Conservation (phyloP, 306 rosid genomes). For the Parietaria judaica region DNA sequence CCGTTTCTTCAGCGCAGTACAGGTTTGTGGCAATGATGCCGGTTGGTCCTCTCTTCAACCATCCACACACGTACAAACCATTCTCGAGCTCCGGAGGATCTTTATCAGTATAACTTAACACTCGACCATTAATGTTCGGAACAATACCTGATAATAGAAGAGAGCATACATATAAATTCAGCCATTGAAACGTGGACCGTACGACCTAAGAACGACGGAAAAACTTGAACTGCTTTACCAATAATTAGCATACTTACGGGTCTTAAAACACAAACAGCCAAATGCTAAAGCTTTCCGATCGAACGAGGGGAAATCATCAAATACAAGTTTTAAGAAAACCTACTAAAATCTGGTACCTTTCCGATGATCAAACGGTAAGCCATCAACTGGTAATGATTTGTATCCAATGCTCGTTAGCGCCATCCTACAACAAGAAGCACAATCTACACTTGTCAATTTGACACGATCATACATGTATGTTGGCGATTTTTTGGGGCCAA, state of each 20-base stretch:
- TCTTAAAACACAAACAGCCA: conserved; percentile 2
- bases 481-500: no score
- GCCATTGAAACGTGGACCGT: neutral
- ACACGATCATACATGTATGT: no score
- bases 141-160: conserved; percentile 44
- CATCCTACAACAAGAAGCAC: conserved; percentile 44
- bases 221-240: no score
- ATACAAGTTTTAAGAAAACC: neutral
- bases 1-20: conserved; percentile 86
- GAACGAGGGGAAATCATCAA: neutral
- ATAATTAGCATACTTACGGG: no score
- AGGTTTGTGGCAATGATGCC: conserved; percentile 91
- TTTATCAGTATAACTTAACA: conserved; percentile 36
- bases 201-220: no score
- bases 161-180: neutral
- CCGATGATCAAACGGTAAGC: conserved; percentile 69
- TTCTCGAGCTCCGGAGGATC: conserved; percentile 42
- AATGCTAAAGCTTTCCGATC: neutral
- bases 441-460: neutral
- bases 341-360: conserved; percentile 40
- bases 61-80: conserved; percentile 86
- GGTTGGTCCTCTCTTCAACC: conserved; percentile 99
- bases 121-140: conserved; percentile 76
- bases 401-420: conserved; percentile 91
- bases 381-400: conserved; percentile 77